Base-by-base conservation (phyloP, 1,139 yeast genomes). In the Blastobotrys capitulatus region DNA sequence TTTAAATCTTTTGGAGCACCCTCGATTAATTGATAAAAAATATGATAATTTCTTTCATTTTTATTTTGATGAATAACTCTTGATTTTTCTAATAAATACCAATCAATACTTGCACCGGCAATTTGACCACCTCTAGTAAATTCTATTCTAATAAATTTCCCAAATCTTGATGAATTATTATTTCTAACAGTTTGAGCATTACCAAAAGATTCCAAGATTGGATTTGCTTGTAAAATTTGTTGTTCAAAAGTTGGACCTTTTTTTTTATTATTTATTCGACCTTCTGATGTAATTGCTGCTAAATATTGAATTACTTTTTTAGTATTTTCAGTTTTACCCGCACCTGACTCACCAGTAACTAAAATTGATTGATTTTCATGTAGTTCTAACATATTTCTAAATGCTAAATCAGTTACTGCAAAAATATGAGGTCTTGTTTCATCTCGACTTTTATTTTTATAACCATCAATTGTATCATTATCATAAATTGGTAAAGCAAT, bases 281-380 rank as follows among this genome's bases (percentile, higher is more conserved):
- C n/a, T 2, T 52, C 41, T 34, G 57, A 54, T 27, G 92, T 81
- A 38, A 88, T 82, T 6, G 90, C 82, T 0, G 97, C 88, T 50
- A 94, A 74, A 66, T 89, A 92, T 66, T 90, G 97, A 56, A 94
- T 86, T 52, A 92, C 90, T 62, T 86, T 88, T 66, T 92, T 92
- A n/a, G 98, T 92, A 59, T 88, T 92, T 69, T 92, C 98, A 0
- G 98, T 92, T 66, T 92, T 92, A 51, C 98, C 98, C 0, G 98
- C 98, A 54, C 98, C 99, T 27, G 96, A 86, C 65, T 94, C 99
- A 54, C 99, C 99, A 1, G 98, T 94, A 12, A 94, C 97, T 49
- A 94, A 73, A 48, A 94, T 88, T 15, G 95, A 83, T 68, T 94
- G 98, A 66, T 90, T 86, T 60, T 82, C 83, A 46, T 73, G 76